A percentile compares a stretch with the other conserved stretches of the same genome.
These are phyloP conservation scores for Vigna unguiculata DNA, from an alignment of 306 rosid species.

Conservation along the genomic window DNA sequence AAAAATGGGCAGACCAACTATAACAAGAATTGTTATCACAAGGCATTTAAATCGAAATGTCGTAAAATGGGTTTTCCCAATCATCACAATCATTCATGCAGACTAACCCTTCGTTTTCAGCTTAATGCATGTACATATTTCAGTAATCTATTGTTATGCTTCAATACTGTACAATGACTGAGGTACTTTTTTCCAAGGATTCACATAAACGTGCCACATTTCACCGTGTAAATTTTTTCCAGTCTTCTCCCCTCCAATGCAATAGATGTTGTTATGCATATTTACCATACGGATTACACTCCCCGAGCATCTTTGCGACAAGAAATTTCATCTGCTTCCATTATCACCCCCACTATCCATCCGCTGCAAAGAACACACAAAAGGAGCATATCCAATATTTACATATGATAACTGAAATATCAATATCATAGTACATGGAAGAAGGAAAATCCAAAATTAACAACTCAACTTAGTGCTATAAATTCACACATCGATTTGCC, in stretches of 20 bases:
- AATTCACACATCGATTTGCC: not conserved
- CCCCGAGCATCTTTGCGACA: constrained; percentile 31
- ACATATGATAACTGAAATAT: constrained; percentile 11
- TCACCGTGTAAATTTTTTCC: constrained; percentile 26
- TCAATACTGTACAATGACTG: constrained; percentile 13
- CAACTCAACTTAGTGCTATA: not conserved
- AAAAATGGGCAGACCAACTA: constrained; percentile 2
- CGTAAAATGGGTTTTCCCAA: constrained; percentile 25
- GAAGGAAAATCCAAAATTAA: constrained; percentile 24
- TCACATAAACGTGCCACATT: constrained; percentile 21
- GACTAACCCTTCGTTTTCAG: constrained; percentile 22
- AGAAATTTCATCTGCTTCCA: constrained; percentile 39
- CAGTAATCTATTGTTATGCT: constrained; percentile 9
- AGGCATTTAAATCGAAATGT: constrained; percentile 4
- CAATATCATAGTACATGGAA: not conserved
- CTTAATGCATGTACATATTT: constrained; percentile 9
- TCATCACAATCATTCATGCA: constrained; percentile 23
- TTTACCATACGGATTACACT: constrained; percentile 20
- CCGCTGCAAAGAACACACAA: constrained; percentile 57
- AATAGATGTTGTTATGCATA: not conserved
- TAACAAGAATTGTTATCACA: not conserved
- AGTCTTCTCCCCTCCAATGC: constrained; percentile 15
- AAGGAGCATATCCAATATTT: constrained; percentile 23
- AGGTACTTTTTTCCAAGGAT: not conserved
- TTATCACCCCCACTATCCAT: constrained; percentile 46